A percentile compares a stretch with the other conserved stretches of the same genome.
These are phyloP conservation scores for Hypoxylon trugodes DNA, from an alignment of 495 filamentous ascomycete genomes.

Conservation along the genomic window DNA sequence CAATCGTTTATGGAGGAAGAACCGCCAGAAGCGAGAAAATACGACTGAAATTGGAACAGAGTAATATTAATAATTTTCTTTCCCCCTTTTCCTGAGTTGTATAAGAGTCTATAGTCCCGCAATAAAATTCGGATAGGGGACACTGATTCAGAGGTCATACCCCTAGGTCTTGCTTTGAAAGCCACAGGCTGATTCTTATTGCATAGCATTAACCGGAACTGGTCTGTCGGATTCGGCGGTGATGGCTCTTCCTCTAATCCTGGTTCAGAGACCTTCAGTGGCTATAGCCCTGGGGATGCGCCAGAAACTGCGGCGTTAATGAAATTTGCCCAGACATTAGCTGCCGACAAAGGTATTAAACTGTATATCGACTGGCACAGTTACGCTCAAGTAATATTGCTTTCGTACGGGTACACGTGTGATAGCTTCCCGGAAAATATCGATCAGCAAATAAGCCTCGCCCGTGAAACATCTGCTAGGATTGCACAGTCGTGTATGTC, in stretches of 20 bases:
- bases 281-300: constrained; percentile 36
- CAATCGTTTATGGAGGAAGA: constrained; percentile 71
- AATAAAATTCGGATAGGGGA: no score
- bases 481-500: constrained; percentile 50
- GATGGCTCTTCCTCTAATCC: constrained; percentile 61
- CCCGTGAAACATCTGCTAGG: constrained; percentile 49
- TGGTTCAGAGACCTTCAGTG: constrained; percentile 64
- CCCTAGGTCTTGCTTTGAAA: no score
- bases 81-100: no score
- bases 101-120: no score
- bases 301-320: constrained; percentile 26
- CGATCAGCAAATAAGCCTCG: constrained; percentile 54
- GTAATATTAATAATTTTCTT: no score
- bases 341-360: constrained; percentile 57
- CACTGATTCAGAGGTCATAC: no score
- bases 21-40: constrained; percentile 58
- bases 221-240: constrained; percentile 57
- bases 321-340: constrained; percentile 50
- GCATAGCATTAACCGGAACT: constrained; percentile 75
- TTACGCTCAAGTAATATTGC: constrained; percentile 60
- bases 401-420: constrained; percentile 53
- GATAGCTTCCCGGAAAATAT: constrained; percentile 51
- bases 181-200: no score
- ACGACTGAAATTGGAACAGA: constrained; percentile 63
- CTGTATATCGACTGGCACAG: constrained; percentile 69